These are phyloP conservation scores for Ascomycota sp. DNA, from an alignment of 2,329 filamentous ascomycete species.

Conservation along the genomic window DNA sequence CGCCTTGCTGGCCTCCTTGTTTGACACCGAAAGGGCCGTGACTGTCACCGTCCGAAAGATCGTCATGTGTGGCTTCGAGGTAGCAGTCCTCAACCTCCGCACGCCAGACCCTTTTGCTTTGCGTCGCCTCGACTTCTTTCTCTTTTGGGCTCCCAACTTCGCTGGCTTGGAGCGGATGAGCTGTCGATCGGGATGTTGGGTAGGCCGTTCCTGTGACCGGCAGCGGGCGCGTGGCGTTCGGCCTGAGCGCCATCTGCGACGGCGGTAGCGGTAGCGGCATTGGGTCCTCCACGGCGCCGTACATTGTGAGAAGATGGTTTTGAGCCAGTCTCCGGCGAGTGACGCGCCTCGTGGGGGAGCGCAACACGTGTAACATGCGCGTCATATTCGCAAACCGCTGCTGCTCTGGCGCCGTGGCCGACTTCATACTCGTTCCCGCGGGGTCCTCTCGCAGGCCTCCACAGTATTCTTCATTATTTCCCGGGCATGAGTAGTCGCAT, in stretches of 20 bases:
- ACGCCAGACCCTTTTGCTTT: too few species aligned
- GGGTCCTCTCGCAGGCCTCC: conserved; percentile 14
- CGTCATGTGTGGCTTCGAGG: too few species aligned
- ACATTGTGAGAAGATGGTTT: conserved; percentile 20
- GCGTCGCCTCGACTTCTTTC: too few species aligned
- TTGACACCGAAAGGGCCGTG: too few species aligned
- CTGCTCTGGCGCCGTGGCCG: neutral
- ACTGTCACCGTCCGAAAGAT: too few species aligned
- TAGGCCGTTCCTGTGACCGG: neutral
- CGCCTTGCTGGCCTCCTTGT: too few species aligned
- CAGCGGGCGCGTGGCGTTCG: conserved; percentile 3
- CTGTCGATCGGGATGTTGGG: neutral
- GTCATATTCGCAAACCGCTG: neutral
- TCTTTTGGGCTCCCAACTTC: too few species aligned
- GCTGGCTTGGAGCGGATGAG: neutral
- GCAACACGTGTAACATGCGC: neutral
- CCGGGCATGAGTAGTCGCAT: conserved; percentile 19
- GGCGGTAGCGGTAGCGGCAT: conserved; percentile 5
- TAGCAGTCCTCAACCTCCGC: too few species aligned
- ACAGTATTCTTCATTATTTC: conserved; percentile 18
- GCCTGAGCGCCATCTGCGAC: conserved; percentile 10
- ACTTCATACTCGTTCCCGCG: neutral
- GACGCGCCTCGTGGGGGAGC: neutral
- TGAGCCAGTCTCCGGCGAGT: conserved; percentile 1
- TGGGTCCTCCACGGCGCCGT: conserved; percentile 15